Conservation (phyloP, 179 eudicot species). For the Beta macrorhiza region DNA sequence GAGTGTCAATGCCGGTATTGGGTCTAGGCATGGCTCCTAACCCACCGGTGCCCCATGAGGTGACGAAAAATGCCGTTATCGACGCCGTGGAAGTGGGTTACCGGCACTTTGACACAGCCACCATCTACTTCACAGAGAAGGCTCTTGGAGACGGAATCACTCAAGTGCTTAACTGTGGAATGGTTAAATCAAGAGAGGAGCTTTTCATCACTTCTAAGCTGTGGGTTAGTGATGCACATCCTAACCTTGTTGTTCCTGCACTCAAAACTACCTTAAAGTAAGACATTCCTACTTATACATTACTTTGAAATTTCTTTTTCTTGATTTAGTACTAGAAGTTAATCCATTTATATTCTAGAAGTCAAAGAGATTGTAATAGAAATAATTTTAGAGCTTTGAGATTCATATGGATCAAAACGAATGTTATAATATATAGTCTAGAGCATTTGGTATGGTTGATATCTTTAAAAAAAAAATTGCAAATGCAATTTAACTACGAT, state of each 20-base stretch:
- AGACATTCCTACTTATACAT: neutral
- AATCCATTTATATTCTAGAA: no score
- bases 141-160: conserved; percentile 42
- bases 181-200: conserved; percentile 42
- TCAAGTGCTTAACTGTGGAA: conserved; percentile 32
- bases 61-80: conserved; percentile 23
- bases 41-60: conserved; percentile 39
- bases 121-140: conserved; percentile 35
- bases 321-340: no score
- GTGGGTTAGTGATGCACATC: conserved; percentile 42
- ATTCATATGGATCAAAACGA: no score
- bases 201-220: conserved; percentile 44
- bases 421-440: no score
- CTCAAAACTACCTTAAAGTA: conserved; percentile 35
- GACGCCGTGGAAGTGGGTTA: conserved; percentile 29
- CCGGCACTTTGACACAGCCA: conserved; percentile 46
- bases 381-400: no score
- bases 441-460: no score
- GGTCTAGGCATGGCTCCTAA: conserved; percentile 45
- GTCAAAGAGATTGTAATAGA: no score
- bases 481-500: no score
- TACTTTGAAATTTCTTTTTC: neutral
- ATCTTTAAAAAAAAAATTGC: no score
- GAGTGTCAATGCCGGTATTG: conserved; percentile 35
- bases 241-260: conserved; percentile 39